Evolutionary conservation across 345 rosid genomes (phyloP).

Genomic region (Eucalyptus tenuipes): DNA sequence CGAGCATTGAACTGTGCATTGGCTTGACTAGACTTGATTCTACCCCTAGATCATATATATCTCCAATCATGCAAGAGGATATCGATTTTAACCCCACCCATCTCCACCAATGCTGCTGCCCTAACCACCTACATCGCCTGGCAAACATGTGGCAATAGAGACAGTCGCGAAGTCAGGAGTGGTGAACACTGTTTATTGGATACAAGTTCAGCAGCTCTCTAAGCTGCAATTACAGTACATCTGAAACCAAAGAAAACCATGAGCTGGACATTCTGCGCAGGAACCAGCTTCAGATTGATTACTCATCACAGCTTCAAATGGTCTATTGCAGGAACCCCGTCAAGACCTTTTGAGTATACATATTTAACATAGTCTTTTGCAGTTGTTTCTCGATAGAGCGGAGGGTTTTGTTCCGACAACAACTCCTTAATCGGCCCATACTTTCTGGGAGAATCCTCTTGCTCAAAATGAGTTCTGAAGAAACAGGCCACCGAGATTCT

Average conservation of each 20-base stretch:
- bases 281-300: background rate
- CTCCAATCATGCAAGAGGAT: background rate
- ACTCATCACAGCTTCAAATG: constrained; percentile 2
- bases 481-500: constrained; percentile 15
- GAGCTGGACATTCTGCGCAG: background rate
- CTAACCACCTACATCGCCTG: background rate
- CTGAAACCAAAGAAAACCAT: background rate
- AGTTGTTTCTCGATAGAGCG: constrained; percentile 9
- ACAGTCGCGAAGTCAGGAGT: background rate
- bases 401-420: constrained; percentile 13
- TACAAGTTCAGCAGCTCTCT: background rate
- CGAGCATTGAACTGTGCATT: background rate
- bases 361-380: constrained; percentile 1
- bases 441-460: background rate
- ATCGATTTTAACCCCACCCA: background rate
- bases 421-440: constrained; percentile 20
- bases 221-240: background rate
- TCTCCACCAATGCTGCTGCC: background rate
- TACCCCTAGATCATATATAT: background rate
- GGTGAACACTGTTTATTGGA: background rate
- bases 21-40: background rate
- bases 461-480: background rate
- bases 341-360: background rate
- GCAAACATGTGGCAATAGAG: background rate
- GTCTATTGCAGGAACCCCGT: background rate